phyloP scores from a whole-genome alignment of 495 filamentous ascomycete genomes.

The Sporormia fimetaria region DNA sequence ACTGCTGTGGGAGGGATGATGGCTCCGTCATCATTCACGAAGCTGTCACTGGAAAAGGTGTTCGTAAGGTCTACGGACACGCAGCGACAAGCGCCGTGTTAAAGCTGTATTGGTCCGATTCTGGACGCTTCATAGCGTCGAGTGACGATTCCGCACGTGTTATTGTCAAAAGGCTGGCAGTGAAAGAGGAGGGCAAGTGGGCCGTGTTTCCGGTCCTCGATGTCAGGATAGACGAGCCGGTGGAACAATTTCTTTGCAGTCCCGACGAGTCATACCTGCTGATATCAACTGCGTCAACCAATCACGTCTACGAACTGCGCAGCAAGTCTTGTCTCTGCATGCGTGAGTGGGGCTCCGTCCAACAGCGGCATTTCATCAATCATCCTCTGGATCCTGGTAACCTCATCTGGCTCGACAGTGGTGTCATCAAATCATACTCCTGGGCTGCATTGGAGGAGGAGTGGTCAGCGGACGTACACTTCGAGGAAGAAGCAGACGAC shows the following conservation, averaged over 20 bases:
- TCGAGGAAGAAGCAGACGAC: too few relatives aligned
- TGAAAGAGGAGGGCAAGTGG: not conserved
- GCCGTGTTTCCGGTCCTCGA: not conserved
- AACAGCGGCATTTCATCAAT: too few relatives aligned
- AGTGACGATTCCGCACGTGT: constrained; percentile 4
- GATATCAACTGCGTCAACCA: not conserved
- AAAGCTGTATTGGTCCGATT: not conserved
- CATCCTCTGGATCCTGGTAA: too few relatives aligned
- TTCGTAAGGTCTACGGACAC: not conserved
- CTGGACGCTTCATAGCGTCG: constrained; percentile 2
- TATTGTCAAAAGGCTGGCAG: not conserved
- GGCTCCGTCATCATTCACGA: not conserved
- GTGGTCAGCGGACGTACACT: too few relatives aligned
- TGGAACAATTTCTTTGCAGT: not conserved
- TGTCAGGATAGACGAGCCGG: not conserved
- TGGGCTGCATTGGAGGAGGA: too few relatives aligned
- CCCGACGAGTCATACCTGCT: not conserved
- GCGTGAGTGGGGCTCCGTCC: too few relatives aligned
- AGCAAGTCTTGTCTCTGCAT: too few relatives aligned
- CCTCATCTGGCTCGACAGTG: too few relatives aligned
- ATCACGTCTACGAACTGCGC: not conserved
- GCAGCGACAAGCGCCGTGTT: not conserved
- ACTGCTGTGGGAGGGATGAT: not conserved
- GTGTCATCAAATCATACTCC: too few relatives aligned
- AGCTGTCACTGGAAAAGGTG: not conserved